A percentile compares a stretch with the other conserved stretches of the same genome.
Conservation (phyloP, 768 basidiomycete genomes). For the Pleurotus ostreatus region DNA sequence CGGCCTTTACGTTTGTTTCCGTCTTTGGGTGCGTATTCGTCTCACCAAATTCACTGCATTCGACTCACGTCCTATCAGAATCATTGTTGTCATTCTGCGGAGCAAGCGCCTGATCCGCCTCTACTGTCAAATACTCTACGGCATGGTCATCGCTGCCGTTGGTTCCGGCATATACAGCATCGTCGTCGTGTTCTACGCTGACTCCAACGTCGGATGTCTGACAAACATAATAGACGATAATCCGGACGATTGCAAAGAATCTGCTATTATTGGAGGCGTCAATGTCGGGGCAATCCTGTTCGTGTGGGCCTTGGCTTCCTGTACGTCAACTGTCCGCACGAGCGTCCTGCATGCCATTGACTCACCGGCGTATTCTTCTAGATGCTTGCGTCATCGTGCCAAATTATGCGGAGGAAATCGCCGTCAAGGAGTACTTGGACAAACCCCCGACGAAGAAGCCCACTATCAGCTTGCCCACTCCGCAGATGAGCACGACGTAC, state of each 20-base stretch:
- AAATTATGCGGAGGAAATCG: slow-evolving; percentile 49
- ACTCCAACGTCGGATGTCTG: slow-evolving; percentile 28
- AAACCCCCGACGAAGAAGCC: background rate
- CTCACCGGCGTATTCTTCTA: slow-evolving; percentile 15
- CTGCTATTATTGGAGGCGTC: slow-evolving; percentile 38
- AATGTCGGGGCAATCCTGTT: slow-evolving; percentile 42
- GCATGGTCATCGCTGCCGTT: slow-evolving; percentile 44
- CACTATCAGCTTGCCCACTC: slow-evolving; percentile 1
- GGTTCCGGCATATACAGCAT: slow-evolving; percentile 43
- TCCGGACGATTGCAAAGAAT: slow-evolving; percentile 24
- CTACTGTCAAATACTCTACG: slow-evolving; percentile 39
- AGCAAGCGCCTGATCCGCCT: slow-evolving; percentile 35
- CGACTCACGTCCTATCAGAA: background rate
- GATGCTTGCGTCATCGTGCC: slow-evolving; percentile 50
- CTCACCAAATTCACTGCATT: background rate
- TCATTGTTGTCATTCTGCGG: slow-evolving; percentile 36
- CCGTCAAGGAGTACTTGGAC: slow-evolving; percentile 39
- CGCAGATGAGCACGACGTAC: slow-evolving; percentile 10
- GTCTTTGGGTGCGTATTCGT: slow-evolving; percentile 40
- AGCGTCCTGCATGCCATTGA: no score
- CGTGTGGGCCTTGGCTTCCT: slow-evolving; percentile 52
- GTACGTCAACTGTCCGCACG: slow-evolving; percentile 28
- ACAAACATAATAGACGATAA: slow-evolving; percentile 33
- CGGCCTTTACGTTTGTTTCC: slow-evolving; percentile 42
- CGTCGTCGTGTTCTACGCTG: slow-evolving; percentile 43